phyloP scores from a whole-genome alignment of 352 stramenopile species.

The Phytophthora gonapodyides region DNA sequence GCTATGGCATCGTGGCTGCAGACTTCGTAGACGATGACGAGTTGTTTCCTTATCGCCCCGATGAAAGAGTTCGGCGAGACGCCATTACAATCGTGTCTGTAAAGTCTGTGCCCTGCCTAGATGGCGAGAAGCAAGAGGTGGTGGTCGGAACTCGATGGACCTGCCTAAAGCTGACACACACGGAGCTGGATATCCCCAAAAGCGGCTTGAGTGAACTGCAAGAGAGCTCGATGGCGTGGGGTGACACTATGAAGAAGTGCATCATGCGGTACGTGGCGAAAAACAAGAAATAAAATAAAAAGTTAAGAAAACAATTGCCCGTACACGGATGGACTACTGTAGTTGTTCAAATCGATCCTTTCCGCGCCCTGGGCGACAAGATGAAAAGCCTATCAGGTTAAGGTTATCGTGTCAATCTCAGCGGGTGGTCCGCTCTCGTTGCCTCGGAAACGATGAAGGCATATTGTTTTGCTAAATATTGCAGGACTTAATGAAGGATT shows the following conservation, averaged over 20 bases:
- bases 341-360: too few relatives aligned
- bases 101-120: not conserved
- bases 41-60: slow-evolving; percentile 38
- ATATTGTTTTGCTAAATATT: too few relatives aligned
- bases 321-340: too few relatives aligned
- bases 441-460: too few relatives aligned
- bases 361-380: too few relatives aligned
- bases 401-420: too few relatives aligned
- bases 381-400: too few relatives aligned
- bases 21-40: slow-evolving; percentile 49
- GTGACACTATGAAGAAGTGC: slow-evolving; percentile 31
- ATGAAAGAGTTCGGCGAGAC: slow-evolving; percentile 37
- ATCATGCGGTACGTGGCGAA: slow-evolving; percentile 17
- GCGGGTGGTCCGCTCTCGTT: too few relatives aligned
- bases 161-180: slow-evolving; percentile 15
- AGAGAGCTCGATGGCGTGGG: slow-evolving; percentile 23
- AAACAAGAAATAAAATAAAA: slow-evolving; percentile 3
- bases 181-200: slow-evolving; percentile 21
- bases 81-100: slow-evolving; percentile 28
- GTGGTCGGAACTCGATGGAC: slow-evolving; percentile 32
- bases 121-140: slow-evolving; percentile 7
- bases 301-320: too few relatives aligned
- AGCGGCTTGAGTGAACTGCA: slow-evolving; percentile 17
- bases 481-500: too few relatives aligned
- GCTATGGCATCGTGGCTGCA: slow-evolving; percentile 18